These are phyloP conservation scores for Rubia occidens DNA, from an alignment of 305 asterid genomes.

Conservation along the genomic window DNA sequence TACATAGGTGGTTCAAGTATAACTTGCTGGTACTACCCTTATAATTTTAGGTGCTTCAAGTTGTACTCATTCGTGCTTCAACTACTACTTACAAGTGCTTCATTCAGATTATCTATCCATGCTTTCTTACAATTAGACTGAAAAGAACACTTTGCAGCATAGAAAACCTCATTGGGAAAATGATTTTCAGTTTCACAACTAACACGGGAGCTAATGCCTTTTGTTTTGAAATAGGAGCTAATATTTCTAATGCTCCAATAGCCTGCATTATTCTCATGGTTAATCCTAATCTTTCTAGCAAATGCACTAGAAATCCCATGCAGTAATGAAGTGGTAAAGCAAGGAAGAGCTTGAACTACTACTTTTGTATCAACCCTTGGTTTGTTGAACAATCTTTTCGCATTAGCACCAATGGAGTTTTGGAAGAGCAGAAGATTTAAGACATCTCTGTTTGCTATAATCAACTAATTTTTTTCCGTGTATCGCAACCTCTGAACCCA, in stretches of 20 bases:
- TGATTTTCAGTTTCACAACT: slow-evolving; percentile 15
- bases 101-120: slow-evolving; percentile 33
- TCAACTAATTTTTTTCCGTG: too few relatives aligned
- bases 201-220: slow-evolving; percentile 16
- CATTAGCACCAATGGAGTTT: too few relatives aligned
- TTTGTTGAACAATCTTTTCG: slow-evolving; percentile 9
- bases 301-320: slow-evolving; percentile 17
- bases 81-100: background rate
- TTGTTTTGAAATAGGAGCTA: too few relatives aligned
- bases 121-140: slow-evolving; percentile 22
- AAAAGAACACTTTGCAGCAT: slow-evolving; percentile 18
- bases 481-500: too few relatives aligned
- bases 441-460: too few relatives aligned
- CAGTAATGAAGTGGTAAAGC: slow-evolving; percentile 13
- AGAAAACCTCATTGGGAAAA: slow-evolving; percentile 7
- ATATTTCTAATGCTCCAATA: slow-evolving; percentile 16
- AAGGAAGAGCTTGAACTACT: slow-evolving; percentile 30
- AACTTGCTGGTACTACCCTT: too few relatives aligned
- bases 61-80: too few relatives aligned
- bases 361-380: slow-evolving; percentile 9
- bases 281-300: slow-evolving; percentile 1
- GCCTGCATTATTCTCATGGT: slow-evolving; percentile 9
- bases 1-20: too few relatives aligned
- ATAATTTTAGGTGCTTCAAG: too few relatives aligned
- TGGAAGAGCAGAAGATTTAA: too few relatives aligned